Evolutionary conservation across 1,139 yeast genomes (phyloP).

Genomic region (Eremothecium sinecaudum): DNA sequence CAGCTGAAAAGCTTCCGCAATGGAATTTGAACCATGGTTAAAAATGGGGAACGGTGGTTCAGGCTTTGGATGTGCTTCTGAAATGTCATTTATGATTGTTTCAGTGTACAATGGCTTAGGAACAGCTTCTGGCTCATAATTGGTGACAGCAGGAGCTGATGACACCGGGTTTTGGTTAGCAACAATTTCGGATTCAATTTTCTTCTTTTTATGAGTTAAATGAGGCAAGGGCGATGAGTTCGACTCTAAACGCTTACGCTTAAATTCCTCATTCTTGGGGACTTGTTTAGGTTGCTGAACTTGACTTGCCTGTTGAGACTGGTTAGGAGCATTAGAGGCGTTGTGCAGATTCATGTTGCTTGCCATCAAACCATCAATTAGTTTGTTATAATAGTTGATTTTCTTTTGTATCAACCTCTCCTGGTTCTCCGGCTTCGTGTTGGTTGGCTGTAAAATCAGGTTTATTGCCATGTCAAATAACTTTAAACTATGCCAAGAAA

Average conservation of each 20-base stretch:
- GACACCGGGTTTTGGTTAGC: not conserved
- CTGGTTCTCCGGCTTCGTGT: conserved; percentile 21
- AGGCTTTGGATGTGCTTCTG: conserved; percentile 3
- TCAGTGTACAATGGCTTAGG: not conserved
- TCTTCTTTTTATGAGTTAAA: conserved; percentile 11
- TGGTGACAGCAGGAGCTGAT: conserved; percentile 6
- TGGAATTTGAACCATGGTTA: conserved; percentile 11
- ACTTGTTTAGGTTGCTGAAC: not conserved
- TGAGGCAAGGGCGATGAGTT: conserved; percentile 8
- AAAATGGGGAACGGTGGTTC: conserved; percentile 6
- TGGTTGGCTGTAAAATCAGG: conserved; percentile 35
- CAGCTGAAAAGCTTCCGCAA: conserved; percentile 26
- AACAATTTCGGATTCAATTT: conserved; percentile 9
- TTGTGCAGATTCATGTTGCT: not conserved
- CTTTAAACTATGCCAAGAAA: conserved; percentile 47
- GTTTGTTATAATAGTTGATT: conserved; percentile 22
- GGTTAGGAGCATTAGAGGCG: not conserved
- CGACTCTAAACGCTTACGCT: conserved; percentile 5
- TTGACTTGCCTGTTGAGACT: not conserved
- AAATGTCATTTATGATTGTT: conserved; percentile 3
- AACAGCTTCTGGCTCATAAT: not conserved
- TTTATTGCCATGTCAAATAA: conserved; percentile 51
- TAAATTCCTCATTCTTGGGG: not conserved
- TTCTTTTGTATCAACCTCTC: conserved; percentile 26
- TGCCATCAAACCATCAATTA: conserved; percentile 25